Conservation (phyloP, 2,329 filamentous ascomycete genomes). For the Acarospora socialis region DNA sequence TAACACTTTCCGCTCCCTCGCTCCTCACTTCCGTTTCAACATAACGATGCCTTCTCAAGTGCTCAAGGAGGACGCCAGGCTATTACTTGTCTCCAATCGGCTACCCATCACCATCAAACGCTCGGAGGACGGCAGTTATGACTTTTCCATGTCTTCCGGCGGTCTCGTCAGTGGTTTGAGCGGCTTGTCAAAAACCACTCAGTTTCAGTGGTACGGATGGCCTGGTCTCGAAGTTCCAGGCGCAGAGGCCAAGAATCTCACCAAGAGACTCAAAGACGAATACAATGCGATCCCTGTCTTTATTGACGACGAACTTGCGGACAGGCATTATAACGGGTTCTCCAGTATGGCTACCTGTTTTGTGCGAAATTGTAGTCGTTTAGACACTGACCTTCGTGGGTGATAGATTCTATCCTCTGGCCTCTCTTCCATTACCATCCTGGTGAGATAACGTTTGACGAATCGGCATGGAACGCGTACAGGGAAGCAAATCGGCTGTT, state of each 20-base stretch:
- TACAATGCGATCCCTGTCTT: conserved; percentile 87
- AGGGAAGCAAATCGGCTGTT: conserved; percentile 86
- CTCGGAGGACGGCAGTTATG: conserved; percentile 78
- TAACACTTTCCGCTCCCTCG: too few relatives aligned
- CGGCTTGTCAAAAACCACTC: conserved; percentile 79
- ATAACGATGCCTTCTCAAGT: too few relatives aligned
- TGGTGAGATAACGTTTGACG: conserved; percentile 95
- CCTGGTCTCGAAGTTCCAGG: conserved; percentile 85
- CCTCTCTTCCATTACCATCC: conserved; percentile 98
- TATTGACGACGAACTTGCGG: conserved; percentile 82
- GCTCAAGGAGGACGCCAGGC: conserved; percentile 29
- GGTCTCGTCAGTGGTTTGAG: conserved; percentile 88
- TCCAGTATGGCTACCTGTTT: conserved; percentile 51
- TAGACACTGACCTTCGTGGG: conserved; percentile 2
- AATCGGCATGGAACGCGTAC: conserved; percentile 86
- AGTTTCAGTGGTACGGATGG: conserved; percentile 98
- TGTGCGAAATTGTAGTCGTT: conserved; percentile 6
- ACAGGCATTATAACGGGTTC: conserved; percentile 95
- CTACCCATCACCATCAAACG: conserved; percentile 94
- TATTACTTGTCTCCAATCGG: conserved; percentile 86
- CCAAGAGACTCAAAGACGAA: conserved; percentile 66
- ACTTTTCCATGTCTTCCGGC: conserved; percentile 92
- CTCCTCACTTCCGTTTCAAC: too few relatives aligned
- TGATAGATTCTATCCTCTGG: conserved; percentile 85
- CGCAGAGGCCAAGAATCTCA: conserved; percentile 60